Percentiles rank a stretch among this genome's conserved stretches.
Conservation (phyloP, 768 basidiomycete species). For the Russula abietina region DNA sequence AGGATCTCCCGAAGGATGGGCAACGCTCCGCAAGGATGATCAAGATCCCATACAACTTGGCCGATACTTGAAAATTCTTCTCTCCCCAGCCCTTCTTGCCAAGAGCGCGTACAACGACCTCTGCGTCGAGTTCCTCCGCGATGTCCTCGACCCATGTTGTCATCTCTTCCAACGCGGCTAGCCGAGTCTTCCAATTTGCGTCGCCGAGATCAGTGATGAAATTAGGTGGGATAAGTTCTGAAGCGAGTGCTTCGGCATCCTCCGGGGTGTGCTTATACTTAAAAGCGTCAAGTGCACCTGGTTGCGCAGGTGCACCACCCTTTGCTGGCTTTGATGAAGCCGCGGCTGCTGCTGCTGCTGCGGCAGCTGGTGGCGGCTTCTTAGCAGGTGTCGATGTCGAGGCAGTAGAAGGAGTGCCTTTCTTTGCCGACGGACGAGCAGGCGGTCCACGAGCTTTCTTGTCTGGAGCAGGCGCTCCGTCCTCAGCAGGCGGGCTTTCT, state of each 20-base stretch:
- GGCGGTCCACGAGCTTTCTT: constrained; percentile 45
- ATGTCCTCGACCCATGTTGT: constrained; percentile 70
- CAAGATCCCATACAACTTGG: constrained; percentile 81
- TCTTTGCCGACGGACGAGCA: constrained; percentile 51
- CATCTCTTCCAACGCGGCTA: constrained; percentile 86
- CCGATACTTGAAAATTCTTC: constrained; percentile 97
- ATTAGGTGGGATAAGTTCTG: constrained; percentile 62
- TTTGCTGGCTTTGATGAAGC: constrained; percentile 43
- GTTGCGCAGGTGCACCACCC: constrained; percentile 41
- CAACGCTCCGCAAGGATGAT: constrained; percentile 65
- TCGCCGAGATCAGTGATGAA: constrained; percentile 74
- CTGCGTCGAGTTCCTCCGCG: constrained; percentile 67
- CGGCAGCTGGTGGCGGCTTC: constrained; percentile 37
- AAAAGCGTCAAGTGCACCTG: constrained; percentile 67
- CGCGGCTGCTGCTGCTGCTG: constrained; percentile 17
- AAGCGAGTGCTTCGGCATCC: constrained; percentile 79
- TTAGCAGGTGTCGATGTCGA: constrained; percentile 35
- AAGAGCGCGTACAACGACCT: constrained; percentile 81
- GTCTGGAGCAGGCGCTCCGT: constrained; percentile 30
- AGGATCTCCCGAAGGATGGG: constrained; percentile 80
- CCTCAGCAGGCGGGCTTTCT: constrained; percentile 31
- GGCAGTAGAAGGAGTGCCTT: constrained; percentile 34
- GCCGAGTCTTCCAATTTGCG: constrained; percentile 86
- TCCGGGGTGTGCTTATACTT: constrained; percentile 90
- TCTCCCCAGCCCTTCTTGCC: constrained; percentile 96